Evolutionary conservation across 768 basidiomycete genomes (phyloP).

Genomic region (Lentinula sp.): DNA sequence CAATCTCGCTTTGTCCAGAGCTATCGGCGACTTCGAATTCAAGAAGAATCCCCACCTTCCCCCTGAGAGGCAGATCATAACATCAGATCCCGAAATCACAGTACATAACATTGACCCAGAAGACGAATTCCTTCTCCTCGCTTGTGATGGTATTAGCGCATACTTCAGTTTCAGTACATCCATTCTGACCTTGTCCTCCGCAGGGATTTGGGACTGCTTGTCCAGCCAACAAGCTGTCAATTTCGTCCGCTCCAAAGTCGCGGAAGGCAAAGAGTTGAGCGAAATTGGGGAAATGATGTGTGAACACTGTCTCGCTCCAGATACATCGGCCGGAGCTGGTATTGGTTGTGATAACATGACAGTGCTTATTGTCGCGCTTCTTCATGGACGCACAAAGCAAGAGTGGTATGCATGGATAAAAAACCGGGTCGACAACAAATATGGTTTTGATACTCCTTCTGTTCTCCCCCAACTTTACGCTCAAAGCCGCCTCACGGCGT

Average conservation of each 20-base stretch:
- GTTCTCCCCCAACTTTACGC: slow-evolving; percentile 74
- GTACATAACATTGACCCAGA: slow-evolving; percentile 77
- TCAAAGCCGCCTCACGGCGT: slow-evolving; percentile 54
- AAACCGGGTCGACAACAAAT: slow-evolving; percentile 68
- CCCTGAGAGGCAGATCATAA: slow-evolving; percentile 92
- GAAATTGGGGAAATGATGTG: slow-evolving; percentile 89
- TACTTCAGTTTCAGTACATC: neutral
- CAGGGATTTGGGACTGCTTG: slow-evolving; percentile 99
- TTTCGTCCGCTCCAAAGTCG: slow-evolving; percentile 76
- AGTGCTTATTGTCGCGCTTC: slow-evolving; percentile 80
- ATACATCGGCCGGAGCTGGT: slow-evolving; percentile 83
- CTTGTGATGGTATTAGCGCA: slow-evolving; percentile 80
- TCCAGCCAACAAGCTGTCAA: slow-evolving; percentile 90
- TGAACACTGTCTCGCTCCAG: slow-evolving; percentile 90
- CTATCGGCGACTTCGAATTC: slow-evolving; percentile 97
- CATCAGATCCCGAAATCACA: slow-evolving; percentile 88
- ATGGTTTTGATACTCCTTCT: slow-evolving; percentile 76
- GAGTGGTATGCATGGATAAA: slow-evolving; percentile 91
- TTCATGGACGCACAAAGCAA: slow-evolving; percentile 81
- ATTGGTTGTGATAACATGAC: slow-evolving; percentile 99
- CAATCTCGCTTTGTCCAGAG: slow-evolving; percentile 91
- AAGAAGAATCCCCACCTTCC: slow-evolving; percentile 83
- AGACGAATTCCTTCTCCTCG: slow-evolving; percentile 95
- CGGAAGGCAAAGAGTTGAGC: slow-evolving; percentile 69
- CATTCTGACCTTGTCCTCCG: slow-evolving; percentile 4